A percentile compares a stretch with the other conserved stretches of the same genome.
These are phyloP conservation scores for Epichloe gansuensis DNA, from an alignment of 2,329 filamentous ascomycete genomes.

Conservation along the genomic window DNA sequence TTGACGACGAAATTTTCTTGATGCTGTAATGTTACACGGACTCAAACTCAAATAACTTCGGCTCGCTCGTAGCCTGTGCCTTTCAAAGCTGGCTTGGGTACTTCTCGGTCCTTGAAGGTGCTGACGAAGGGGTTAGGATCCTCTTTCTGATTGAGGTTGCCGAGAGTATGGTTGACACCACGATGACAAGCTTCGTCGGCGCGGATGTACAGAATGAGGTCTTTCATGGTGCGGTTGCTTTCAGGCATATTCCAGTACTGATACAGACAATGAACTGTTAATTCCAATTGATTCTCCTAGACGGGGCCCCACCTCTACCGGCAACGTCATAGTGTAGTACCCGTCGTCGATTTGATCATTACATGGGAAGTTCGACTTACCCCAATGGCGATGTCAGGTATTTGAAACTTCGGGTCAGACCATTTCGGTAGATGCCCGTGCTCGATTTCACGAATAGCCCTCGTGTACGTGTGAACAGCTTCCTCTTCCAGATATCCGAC, in stretches of 20 bases:
- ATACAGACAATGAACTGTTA: not conserved
- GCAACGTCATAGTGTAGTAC: too few species aligned
- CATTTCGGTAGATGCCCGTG: slow-evolving; percentile 72
- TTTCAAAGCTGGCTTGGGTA: slow-evolving; percentile 53
- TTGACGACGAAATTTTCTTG: too few species aligned
- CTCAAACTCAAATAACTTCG: slow-evolving; percentile 54
- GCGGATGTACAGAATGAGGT: slow-evolving; percentile 77
- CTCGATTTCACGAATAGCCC: slow-evolving; percentile 78
- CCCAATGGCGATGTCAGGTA: slow-evolving; percentile 77
- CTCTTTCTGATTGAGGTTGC: slow-evolving; percentile 70
- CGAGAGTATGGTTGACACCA: slow-evolving; percentile 90
- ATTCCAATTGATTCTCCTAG: not conserved
- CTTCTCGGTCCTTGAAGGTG: slow-evolving; percentile 57
- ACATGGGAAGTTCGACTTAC: slow-evolving; percentile 12
- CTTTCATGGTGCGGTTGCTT: slow-evolving; percentile 66
- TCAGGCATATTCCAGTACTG: slow-evolving; percentile 91
- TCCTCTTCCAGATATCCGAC: slow-evolving; percentile 97
- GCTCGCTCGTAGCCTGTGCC: slow-evolving; percentile 69
- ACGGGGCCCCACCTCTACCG: too few species aligned
- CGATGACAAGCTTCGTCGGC: slow-evolving; percentile 84
- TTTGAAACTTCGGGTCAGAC: slow-evolving; percentile 53
- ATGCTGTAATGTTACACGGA: too few species aligned
- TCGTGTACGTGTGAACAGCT: slow-evolving; percentile 88
- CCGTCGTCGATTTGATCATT: too few species aligned
- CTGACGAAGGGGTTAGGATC: slow-evolving; percentile 91